Conservation (phyloP, 75 land plant species). For the Pinus taeda region DNA sequence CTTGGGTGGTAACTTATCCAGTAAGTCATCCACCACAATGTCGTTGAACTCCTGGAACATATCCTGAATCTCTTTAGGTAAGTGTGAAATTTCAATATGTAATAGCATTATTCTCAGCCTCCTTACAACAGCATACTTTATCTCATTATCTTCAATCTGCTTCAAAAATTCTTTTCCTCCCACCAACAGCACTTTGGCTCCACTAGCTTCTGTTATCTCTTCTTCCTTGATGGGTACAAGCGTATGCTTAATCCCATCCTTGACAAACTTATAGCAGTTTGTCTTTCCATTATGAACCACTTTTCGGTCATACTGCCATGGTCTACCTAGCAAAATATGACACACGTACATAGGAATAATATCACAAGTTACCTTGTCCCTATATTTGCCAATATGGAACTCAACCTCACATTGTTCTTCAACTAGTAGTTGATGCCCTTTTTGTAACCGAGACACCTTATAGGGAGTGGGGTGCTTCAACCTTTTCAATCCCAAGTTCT, state of each 20-base stretch:
- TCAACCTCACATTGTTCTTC: not conserved
- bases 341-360: not conserved
- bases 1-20: not conserved
- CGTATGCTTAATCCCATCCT: not conserved
- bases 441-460: constrained; percentile 10
- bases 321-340: not conserved
- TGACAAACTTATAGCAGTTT: not conserved
- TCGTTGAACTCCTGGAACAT: constrained; percentile 6
- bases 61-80: not conserved
- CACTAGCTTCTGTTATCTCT: too few species aligned
- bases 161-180: too few species aligned
- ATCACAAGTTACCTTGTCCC: not conserved
- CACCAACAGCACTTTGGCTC: too few species aligned
- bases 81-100: not conserved
- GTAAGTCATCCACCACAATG: constrained; percentile 4
- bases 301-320: not conserved
- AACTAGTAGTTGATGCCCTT: not conserved
- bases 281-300: not conserved
- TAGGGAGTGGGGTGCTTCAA: constrained; percentile 3
- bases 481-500: not conserved
- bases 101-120: not conserved
- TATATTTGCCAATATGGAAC: not conserved
- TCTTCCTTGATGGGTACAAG: not conserved
- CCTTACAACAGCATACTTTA: too few species aligned
- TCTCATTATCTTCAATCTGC: too few species aligned